These are phyloP conservation scores for Trichoderma virens DNA, from an alignment of 495 filamentous ascomycete species.

Conservation along the genomic window DNA sequence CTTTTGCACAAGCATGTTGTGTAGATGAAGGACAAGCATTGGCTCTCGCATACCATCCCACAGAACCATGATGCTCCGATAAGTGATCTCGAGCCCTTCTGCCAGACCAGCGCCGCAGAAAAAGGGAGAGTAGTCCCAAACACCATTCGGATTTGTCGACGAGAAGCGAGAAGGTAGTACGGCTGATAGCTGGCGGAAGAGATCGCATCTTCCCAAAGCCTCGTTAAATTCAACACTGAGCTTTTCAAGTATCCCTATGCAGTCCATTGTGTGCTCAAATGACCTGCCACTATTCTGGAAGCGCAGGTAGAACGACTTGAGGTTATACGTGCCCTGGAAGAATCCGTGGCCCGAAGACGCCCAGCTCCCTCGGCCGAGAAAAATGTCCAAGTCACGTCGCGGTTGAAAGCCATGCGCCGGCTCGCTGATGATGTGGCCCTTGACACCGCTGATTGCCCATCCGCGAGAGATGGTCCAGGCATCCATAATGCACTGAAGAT, in stretches of 20 bases:
- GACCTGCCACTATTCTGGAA: not conserved
- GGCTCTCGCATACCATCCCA: not conserved
- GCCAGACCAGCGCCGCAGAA: not conserved
- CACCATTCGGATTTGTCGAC: not conserved
- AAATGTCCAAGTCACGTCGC: not conserved
- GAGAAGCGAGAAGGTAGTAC: not conserved
- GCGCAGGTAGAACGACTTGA: not conserved
- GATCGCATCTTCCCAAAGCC: not conserved
- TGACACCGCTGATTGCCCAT: not conserved
- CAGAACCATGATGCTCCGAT: not conserved
- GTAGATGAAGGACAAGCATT: not conserved
- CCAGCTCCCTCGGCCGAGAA: not conserved
- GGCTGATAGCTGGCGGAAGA: not conserved
- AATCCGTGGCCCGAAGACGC: not conserved
- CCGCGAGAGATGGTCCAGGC: not conserved
- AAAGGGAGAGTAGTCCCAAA: not conserved
- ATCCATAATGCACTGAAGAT: not conserved
- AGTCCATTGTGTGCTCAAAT: not conserved
- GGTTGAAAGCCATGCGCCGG: not conserved
- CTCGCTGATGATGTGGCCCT: not conserved
- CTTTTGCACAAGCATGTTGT: not conserved
- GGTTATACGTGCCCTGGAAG: not conserved
- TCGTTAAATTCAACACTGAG: not conserved
- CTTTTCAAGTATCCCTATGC: not conserved
- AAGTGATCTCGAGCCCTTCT: not conserved